Evolutionary conservation across 352 stramenopile species (phyloP).

Genomic region (Pythium monospermum): DNA sequence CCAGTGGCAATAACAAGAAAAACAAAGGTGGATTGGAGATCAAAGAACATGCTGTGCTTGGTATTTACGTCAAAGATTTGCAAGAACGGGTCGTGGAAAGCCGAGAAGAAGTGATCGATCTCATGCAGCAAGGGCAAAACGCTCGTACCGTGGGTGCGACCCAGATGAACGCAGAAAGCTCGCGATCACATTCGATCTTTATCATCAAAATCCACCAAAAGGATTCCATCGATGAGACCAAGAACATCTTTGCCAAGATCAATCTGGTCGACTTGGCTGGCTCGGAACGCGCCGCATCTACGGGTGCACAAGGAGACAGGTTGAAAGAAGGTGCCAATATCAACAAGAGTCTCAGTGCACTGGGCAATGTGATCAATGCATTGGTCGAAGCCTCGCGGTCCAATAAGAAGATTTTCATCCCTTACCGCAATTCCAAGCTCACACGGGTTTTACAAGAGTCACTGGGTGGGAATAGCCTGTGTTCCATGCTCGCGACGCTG

Average conservation of each 20-base stretch:
- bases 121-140: slow-evolving; percentile 66
- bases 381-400: slow-evolving; percentile 79
- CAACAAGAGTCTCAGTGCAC: slow-evolving; percentile 90
- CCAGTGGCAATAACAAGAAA: slow-evolving; percentile 82
- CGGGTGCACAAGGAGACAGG: slow-evolving; percentile 83
- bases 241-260: slow-evolving; percentile 91
- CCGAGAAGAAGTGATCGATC: slow-evolving; percentile 78
- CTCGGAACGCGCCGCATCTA: slow-evolving; percentile 88
- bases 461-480: slow-evolving; percentile 91
- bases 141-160: slow-evolving; percentile 81
- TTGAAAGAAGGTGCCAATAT: slow-evolving; percentile 94
- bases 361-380: slow-evolving; percentile 93
- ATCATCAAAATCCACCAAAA: slow-evolving; percentile 95
- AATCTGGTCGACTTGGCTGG: slow-evolving; percentile 94
- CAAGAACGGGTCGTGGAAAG: slow-evolving; percentile 86
- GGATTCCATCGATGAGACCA: slow-evolving; percentile 72
- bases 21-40: slow-evolving; percentile 89
- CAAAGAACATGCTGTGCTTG: slow-evolving; percentile 91
- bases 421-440: slow-evolving; percentile 94
- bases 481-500: slow-evolving; percentile 94
- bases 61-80: slow-evolving; percentile 93
- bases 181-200: slow-evolving; percentile 94
- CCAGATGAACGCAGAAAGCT: slow-evolving; percentile 93
- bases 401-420: slow-evolving; percentile 89
- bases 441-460: slow-evolving; percentile 91